phyloP scores from a whole-genome alignment of 306 rosid species.

The Begonia fuchsioides region DNA sequence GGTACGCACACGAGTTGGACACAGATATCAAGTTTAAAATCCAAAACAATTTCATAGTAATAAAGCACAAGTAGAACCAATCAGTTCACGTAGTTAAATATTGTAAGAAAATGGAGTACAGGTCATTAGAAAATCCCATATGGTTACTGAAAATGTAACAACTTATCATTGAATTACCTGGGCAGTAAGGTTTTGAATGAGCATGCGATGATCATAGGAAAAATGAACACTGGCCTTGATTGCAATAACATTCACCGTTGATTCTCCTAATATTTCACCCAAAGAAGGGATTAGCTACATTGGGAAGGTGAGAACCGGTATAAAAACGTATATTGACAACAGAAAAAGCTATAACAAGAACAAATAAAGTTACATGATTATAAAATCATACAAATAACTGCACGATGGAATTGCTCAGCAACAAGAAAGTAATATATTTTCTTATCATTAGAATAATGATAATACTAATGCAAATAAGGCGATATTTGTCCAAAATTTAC shows the following conservation, averaged over 20 bases:
- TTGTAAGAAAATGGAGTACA: too few species aligned
- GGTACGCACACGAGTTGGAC: too few species aligned
- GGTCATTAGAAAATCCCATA: too few species aligned
- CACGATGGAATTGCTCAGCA: background rate
- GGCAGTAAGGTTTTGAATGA: constrained; percentile 77
- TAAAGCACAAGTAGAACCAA: too few species aligned
- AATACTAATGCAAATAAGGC: constrained; percentile 1
- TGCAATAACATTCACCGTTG: constrained; percentile 57
- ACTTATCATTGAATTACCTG: constrained; percentile 31
- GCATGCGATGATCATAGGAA: constrained; percentile 52
- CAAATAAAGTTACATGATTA: background rate
- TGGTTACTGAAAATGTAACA: background rate
- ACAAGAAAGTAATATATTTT: background rate
- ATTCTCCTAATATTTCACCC: constrained; percentile 48
- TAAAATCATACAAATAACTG: background rate
- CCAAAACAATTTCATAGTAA: too few species aligned
- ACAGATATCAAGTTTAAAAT: too few species aligned
- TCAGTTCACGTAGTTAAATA: too few species aligned
- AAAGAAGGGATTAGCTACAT: constrained; percentile 17
- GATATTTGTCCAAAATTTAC: background rate
- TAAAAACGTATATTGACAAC: background rate
- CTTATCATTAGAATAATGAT: background rate
- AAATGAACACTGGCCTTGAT: constrained; percentile 80
- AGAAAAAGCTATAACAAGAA: background rate
- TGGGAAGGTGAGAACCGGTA: background rate